These are phyloP conservation scores for Phaeosphaeria sp. DNA, from an alignment of 2,329 filamentous ascomycete species.

Conservation along the genomic window DNA sequence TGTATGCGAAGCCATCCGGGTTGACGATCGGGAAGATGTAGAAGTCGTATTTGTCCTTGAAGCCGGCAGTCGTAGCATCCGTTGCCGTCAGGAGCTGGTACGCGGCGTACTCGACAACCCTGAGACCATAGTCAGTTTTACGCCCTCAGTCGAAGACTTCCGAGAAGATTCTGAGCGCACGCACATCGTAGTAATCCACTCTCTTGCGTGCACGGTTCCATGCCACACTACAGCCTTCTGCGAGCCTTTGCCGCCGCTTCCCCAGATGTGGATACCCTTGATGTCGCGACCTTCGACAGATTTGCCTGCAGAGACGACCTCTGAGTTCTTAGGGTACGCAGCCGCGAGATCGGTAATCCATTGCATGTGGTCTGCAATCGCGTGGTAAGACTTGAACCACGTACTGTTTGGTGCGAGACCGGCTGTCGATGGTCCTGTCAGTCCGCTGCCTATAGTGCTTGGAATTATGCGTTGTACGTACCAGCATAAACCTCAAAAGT, in stretches of 20 bases:
- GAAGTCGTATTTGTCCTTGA: constrained; percentile 70
- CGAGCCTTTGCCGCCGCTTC: constrained; percentile 45
- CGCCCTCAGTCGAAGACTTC: not conserved
- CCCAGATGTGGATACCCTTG: constrained; percentile 49
- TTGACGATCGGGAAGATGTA: constrained; percentile 60
- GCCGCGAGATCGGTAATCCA: constrained; percentile 45
- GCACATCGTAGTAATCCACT: constrained; percentile 47
- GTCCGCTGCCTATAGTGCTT: constrained; percentile 14
- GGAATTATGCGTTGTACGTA: constrained; percentile 18
- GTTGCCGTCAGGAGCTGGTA: constrained; percentile 45
- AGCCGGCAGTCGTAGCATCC: constrained; percentile 39
- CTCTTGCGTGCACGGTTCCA: constrained; percentile 48
- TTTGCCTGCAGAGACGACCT: constrained; percentile 45
- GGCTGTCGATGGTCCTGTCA: constrained; percentile 28
- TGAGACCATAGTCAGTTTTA: constrained; percentile 7
- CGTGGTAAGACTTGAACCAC: constrained; percentile 48
- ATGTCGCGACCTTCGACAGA: constrained; percentile 47
- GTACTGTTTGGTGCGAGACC: constrained; percentile 36
- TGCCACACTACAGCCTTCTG: constrained; percentile 48
- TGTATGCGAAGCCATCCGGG: constrained; percentile 49
- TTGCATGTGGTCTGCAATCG: constrained; percentile 43
- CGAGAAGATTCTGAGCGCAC: not conserved
- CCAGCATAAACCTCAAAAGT: constrained; percentile 40
- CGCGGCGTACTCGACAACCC: constrained; percentile 45
- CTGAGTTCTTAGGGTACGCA: constrained; percentile 43